phyloP scores from a whole-genome alignment of 2,329 filamentous ascomycete genomes.

The Talaromyces islandicus region DNA sequence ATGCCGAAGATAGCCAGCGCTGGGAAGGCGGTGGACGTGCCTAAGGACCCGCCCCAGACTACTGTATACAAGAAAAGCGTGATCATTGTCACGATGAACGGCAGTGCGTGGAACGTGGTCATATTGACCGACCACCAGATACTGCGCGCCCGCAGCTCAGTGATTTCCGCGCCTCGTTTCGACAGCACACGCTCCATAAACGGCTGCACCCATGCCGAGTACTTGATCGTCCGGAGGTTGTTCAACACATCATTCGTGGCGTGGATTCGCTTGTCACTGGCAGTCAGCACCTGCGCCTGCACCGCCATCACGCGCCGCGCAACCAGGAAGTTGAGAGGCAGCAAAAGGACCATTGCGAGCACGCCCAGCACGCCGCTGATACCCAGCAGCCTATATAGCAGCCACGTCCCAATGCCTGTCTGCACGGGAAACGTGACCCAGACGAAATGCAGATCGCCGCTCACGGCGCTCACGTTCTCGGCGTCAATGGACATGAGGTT shows the following conservation, averaged over 20 bases:
- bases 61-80: conserved; percentile 1
- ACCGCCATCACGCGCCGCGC: not conserved
- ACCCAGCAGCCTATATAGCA: not conserved
- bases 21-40: conserved; percentile 3
- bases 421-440: conserved; percentile 3
- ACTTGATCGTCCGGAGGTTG: conserved; percentile 1
- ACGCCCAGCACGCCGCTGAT: not conserved
- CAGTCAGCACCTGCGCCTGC: not conserved
- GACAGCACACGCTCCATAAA: not conserved
- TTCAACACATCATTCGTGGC: not conserved
- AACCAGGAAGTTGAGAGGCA: conserved; percentile 1
- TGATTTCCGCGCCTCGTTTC: not conserved
- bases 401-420: not conserved
- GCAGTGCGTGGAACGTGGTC: not conserved
- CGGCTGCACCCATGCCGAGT: not conserved
- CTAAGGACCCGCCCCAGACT: not conserved
- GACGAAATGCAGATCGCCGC: not conserved
- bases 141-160: not conserved
- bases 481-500: conserved; percentile 2
- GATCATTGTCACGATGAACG: not conserved
- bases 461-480: not conserved
- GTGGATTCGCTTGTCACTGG: not conserved
- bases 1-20: conserved; percentile 3
- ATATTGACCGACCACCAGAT: conserved; percentile 1
- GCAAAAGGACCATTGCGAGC: not conserved